Conservation (phyloP, 2,329 filamentous ascomycete species). For the Trichoderma koningii region DNA sequence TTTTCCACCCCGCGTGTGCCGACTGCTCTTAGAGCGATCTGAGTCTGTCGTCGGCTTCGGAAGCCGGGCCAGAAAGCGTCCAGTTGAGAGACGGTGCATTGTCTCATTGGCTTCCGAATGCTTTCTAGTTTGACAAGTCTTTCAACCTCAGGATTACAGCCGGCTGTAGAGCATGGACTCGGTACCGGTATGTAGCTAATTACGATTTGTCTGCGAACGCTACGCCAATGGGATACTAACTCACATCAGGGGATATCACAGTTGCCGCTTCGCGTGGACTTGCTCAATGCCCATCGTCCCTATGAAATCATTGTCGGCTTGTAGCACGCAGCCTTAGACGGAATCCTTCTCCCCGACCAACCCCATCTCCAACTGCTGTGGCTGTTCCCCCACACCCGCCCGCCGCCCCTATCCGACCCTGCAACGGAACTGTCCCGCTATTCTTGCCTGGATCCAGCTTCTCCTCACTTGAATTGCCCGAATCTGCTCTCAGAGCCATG, state of each 20-base stretch:
- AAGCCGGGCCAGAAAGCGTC: constrained; percentile 11
- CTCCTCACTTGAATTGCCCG: constrained; percentile 21
- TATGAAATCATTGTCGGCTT: too few relatives aligned
- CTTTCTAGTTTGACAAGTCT: not conserved
- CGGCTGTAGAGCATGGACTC: too few relatives aligned
- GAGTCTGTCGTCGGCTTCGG: constrained; percentile 14
- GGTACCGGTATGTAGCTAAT: too few relatives aligned
- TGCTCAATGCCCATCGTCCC: too few relatives aligned
- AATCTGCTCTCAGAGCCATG: constrained; percentile 9
- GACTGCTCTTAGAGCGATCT: not conserved
- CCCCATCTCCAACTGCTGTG: not conserved
- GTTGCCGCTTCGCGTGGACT: too few relatives aligned
- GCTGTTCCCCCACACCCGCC: constrained; percentile 19
- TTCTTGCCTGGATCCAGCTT: constrained; percentile 7
- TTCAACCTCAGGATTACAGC: too few relatives aligned
- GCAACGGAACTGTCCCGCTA: constrained; percentile 23
- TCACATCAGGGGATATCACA: too few relatives aligned
- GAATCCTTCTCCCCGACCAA: constrained; percentile 2
- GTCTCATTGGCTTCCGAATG: too few relatives aligned
- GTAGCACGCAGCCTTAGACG: not conserved
- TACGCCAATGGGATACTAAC: too few relatives aligned
- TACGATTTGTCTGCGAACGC: too few relatives aligned
- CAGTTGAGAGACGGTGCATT: not conserved
- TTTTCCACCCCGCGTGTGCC: constrained; percentile 14
- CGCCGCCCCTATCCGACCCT: constrained; percentile 23